A percentile compares a stretch with the other conserved stretches of the same genome.
Evolutionary conservation across 352 stramenopile genomes (phyloP).

Genomic region (Phytophthora ramorum): DNA sequence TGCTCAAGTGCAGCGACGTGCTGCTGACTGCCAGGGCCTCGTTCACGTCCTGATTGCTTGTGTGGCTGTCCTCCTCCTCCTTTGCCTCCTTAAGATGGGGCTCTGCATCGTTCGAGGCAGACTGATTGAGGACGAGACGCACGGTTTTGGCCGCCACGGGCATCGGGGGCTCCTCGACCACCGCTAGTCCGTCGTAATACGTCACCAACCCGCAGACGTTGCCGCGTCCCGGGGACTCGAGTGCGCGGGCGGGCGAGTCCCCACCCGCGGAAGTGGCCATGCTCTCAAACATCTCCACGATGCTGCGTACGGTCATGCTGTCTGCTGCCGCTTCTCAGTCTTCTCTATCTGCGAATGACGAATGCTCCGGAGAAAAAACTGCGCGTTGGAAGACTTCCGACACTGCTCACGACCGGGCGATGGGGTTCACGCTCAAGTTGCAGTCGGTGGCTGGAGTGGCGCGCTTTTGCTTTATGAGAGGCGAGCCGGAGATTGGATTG

Average conservation of each 20-base stretch:
- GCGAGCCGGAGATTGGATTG: constrained; percentile 16
- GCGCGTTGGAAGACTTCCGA: constrained; percentile 34
- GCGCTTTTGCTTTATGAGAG: constrained; percentile 27
- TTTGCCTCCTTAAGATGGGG: constrained; percentile 9
- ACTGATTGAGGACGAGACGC: constrained; percentile 5
- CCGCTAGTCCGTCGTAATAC: constrained; percentile 38
- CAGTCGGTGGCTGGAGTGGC: constrained; percentile 35
- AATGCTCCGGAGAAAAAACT: constrained; percentile 17
- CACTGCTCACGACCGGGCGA: constrained; percentile 21
- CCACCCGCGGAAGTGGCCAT: constrained; percentile 21
- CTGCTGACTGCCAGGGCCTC: constrained; percentile 5
- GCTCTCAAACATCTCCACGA: constrained; percentile 45
- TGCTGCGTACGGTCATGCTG: constrained; percentile 45
- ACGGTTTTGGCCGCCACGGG: constrained; percentile 26
- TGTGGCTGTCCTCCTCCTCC: constrained; percentile 2
- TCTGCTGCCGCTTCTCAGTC: constrained; percentile 5
- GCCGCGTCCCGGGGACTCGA: constrained; percentile 18
- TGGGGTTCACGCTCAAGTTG: constrained; percentile 12
- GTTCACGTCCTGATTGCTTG: constrained; percentile 32
- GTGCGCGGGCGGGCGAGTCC: constrained; percentile 4
- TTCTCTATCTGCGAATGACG: constrained; percentile 28
- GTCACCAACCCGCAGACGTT: constrained; percentile 40
- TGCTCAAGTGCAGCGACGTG: constrained; percentile 19
- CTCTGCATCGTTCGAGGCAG: constrained; percentile 4
- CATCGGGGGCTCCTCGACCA: constrained; percentile 25